Evolutionary conservation across 2,329 filamentous ascomycete species (phyloP).

Genomic region (Salinomyces thailandicus): DNA sequence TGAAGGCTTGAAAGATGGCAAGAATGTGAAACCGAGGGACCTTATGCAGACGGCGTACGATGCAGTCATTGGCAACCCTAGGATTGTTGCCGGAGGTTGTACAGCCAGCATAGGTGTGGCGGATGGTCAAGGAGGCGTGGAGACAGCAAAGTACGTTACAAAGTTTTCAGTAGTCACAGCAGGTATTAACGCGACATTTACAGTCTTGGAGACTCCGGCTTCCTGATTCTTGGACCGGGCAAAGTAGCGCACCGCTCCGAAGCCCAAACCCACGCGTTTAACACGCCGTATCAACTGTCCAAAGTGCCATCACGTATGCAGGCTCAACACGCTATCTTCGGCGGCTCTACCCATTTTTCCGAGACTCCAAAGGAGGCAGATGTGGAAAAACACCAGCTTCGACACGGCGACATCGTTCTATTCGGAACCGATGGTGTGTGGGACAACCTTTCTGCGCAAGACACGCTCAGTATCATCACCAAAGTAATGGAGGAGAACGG

Average conservation of each 20-base stretch:
- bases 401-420: conserved; percentile 86
- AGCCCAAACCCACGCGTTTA: conserved; percentile 92
- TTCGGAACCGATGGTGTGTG: conserved; percentile 92
- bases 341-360: conserved; percentile 56
- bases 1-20: conserved; percentile 24
- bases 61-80: conserved; percentile 61
- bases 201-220: conserved; percentile 82
- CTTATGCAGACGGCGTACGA: conserved; percentile 81
- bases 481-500: conserved; percentile 50
- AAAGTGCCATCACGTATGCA: conserved; percentile 73
- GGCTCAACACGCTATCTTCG: conserved; percentile 71
- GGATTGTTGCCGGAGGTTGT: conserved; percentile 72
- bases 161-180: neutral
- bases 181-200: neutral
- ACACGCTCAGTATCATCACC: conserved; percentile 69
- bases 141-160: conserved; percentile 63
- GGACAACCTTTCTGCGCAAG: conserved; percentile 88
- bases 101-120: conserved; percentile 84
- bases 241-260: conserved; percentile 73
- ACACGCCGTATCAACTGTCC: conserved; percentile 90
- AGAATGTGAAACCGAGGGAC: conserved; percentile 41
- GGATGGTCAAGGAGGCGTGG: conserved; percentile 59
- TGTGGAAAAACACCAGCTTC: conserved; percentile 62
- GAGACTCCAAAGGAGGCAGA: conserved; percentile 79
- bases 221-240: conserved; percentile 74